Percentiles rank a stretch among this genome's conserved stretches.
Conservation (phyloP, 768 basidiomycete genomes). For the Cystobasidium ongulense region DNA sequence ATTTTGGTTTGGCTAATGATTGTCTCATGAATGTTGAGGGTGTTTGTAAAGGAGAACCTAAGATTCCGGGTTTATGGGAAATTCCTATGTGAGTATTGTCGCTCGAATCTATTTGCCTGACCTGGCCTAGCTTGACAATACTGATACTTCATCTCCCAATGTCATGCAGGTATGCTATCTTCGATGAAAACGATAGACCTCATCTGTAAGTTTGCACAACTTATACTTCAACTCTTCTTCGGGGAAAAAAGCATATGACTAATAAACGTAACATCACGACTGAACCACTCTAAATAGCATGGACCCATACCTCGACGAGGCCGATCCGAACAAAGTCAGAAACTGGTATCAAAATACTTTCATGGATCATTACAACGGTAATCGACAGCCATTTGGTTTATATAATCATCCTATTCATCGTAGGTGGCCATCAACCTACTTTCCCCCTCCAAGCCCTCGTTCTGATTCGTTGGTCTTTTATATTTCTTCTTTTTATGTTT, state of each 20-base stretch:
- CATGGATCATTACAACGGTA: constrained; percentile 54
- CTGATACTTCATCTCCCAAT: constrained; percentile 34
- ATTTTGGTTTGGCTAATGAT: constrained; percentile 69
- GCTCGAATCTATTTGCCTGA: constrained; percentile 51
- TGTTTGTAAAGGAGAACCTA: constrained; percentile 61
- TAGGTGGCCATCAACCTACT: neutral
- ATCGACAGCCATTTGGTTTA: constrained; percentile 69
- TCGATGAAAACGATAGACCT: constrained; percentile 16
- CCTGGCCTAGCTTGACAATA: constrained; percentile 55
- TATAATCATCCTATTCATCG: constrained; percentile 72
- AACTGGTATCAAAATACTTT: constrained; percentile 68
- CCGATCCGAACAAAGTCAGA: constrained; percentile 42
- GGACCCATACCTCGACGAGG: constrained; percentile 64
- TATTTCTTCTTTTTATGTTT: neutral
- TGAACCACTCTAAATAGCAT: constrained; percentile 51
- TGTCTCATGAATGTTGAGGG: constrained; percentile 53
- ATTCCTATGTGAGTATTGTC: constrained; percentile 55
- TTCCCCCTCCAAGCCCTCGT: neutral
- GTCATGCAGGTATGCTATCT: constrained; percentile 15
- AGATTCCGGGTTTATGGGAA: constrained; percentile 73
- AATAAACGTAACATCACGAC: neutral
- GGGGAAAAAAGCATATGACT: neutral
- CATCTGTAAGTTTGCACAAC: constrained; percentile 2
- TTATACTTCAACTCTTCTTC: neutral
- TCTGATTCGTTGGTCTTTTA: neutral